Conservation (phyloP, 768 basidiomycete species). For the Tubosaeta brunneosetosa region DNA sequence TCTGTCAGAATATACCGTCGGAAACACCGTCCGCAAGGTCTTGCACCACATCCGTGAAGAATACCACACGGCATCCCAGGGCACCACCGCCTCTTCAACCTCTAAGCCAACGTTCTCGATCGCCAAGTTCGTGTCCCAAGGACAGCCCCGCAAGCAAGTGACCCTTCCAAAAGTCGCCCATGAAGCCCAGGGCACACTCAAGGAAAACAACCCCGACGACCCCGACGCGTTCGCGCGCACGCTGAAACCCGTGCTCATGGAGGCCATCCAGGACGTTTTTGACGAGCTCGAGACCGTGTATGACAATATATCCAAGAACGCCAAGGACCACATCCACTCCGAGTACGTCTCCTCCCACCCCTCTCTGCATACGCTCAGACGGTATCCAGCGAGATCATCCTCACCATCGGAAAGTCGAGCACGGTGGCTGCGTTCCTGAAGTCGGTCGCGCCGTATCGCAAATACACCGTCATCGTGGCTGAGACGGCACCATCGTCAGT, state of each 20-base stretch:
- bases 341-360: conserved; percentile 55
- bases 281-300: conserved; percentile 96
- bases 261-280: conserved; percentile 93
- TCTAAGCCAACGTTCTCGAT: conserved; percentile 58
- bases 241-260: conserved; percentile 91
- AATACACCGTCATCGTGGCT: conserved; percentile 93
- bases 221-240: conserved; percentile 72
- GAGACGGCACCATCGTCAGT: conserved; percentile 92
- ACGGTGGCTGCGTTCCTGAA: conserved; percentile 94
- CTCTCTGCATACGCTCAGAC: neutral
- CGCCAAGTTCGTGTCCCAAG: conserved; percentile 76
- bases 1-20: conserved; percentile 80
- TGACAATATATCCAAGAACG: conserved; percentile 89
- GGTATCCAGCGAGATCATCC: conserved; percentile 76
- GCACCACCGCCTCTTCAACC: conserved; percentile 35
- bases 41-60: conserved; percentile 95
- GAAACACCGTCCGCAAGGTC: conserved; percentile 91
- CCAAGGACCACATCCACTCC: conserved; percentile 96
- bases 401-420: conserved; percentile 90
- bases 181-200: conserved; percentile 54
- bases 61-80: conserved; percentile 73
- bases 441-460: conserved; percentile 81
- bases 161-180: conserved; percentile 32
- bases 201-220: conserved; percentile 69
- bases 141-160: conserved; percentile 57